These are phyloP conservation scores for Mycogone perniciosa DNA, from an alignment of 2,329 filamentous ascomycete species.

Conservation along the genomic window DNA sequence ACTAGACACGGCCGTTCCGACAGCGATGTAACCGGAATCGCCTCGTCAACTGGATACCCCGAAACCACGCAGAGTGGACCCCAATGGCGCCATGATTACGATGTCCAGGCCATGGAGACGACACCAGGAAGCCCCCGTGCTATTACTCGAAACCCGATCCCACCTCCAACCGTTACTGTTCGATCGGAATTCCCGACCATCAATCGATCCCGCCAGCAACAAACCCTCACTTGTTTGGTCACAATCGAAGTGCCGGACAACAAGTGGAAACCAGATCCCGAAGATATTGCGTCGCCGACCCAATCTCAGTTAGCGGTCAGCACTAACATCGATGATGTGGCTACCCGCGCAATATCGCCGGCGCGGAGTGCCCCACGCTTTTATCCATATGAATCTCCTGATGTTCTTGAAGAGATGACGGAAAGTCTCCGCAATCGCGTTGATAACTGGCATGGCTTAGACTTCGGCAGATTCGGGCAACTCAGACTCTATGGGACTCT, in stretches of 20 bases:
- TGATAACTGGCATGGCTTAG: conserved; percentile 96
- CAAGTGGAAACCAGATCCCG: conserved; percentile 81
- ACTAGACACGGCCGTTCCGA: conserved; percentile 66
- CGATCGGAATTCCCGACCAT: conserved; percentile 96
- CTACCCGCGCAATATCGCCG: conserved; percentile 54
- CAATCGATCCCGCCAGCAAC: conserved; percentile 84
- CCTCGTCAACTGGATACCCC: conserved; percentile 73
- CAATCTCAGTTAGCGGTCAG: conserved; percentile 18
- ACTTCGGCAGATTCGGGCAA: conserved; percentile 88
- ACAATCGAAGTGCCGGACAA: conserved; percentile 90
- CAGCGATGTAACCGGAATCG: conserved; percentile 66
- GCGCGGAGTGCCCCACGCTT: conserved; percentile 52
- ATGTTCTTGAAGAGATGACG: conserved; percentile 76
- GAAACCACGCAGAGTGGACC: conserved; percentile 66
- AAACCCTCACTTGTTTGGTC: conserved; percentile 87
- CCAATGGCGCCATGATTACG: conserved; percentile 81
- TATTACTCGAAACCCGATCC: conserved; percentile 77
- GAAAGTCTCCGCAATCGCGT: conserved; percentile 81
- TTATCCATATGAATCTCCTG: conserved; percentile 66
- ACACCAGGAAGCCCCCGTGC: conserved; percentile 67
- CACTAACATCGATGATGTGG: conserved; percentile 46
- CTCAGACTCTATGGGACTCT: conserved; percentile 83
- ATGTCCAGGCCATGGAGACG: conserved; percentile 93
- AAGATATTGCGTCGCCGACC: conserved; percentile 60
- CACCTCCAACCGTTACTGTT: conserved; percentile 83